A percentile compares a stretch with the other conserved stretches of the same genome.
Evolutionary conservation across 345 rosid genomes (phyloP).

Genomic region (Psidium friedrichsthalianum): DNA sequence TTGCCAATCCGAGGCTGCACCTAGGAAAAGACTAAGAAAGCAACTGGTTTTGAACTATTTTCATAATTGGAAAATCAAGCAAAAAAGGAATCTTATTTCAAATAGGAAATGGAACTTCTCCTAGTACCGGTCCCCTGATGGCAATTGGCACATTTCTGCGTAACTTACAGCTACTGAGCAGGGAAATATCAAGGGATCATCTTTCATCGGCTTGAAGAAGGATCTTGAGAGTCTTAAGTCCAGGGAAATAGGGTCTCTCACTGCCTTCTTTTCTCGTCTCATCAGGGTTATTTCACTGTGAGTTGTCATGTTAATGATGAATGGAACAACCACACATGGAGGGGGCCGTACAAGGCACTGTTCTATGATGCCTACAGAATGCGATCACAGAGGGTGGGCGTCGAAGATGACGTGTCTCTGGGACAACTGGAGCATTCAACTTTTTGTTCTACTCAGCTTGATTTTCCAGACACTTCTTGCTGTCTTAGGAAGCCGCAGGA

Average conservation of each 20-base stretch:
- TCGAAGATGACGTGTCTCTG: neutral
- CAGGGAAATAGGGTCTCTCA: too few relatives aligned
- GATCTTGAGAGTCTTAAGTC: neutral
- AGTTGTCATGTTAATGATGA: neutral
- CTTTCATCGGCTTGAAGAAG: neutral
- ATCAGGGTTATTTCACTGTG: neutral
- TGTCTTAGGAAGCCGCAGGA: slow-evolving; percentile 3
- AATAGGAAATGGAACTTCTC: neutral
- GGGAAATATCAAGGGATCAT: neutral
- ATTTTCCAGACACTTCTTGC: slow-evolving; percentile 5
- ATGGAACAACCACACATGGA: neutral
- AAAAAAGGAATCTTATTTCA: neutral
- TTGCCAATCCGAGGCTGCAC: neutral
- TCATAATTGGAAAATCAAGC: neutral
- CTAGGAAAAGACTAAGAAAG: neutral
- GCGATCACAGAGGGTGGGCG: neutral
- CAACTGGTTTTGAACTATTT: neutral
- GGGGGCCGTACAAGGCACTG: neutral
- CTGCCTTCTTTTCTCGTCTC: neutral
- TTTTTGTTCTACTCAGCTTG: neutral
- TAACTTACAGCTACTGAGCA: neutral
- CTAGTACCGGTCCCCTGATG: neutral
- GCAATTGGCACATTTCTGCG: neutral
- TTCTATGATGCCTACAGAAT: neutral
- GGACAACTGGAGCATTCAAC: too few relatives aligned